Conservation (phyloP, 2,329 filamentous ascomycete species). For the Fusarium denticulatum region DNA sequence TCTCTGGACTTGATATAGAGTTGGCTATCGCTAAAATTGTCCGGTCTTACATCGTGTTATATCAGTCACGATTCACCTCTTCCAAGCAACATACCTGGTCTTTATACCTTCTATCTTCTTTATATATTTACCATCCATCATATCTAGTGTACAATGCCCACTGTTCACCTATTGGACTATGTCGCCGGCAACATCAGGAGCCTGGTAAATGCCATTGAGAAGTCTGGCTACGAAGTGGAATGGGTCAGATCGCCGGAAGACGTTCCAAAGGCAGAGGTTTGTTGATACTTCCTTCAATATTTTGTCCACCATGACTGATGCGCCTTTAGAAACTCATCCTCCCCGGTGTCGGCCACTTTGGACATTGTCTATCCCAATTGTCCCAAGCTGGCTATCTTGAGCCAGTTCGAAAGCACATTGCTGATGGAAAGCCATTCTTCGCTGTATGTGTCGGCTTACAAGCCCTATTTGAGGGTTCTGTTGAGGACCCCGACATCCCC, state of each 20-base stretch:
- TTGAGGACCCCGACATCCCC: slow-evolving; percentile 75
- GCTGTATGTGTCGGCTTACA: slow-evolving; percentile 96
- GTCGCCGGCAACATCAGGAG: slow-evolving; percentile 97
- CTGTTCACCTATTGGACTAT: slow-evolving; percentile 83
- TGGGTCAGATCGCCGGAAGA: slow-evolving; percentile 90
- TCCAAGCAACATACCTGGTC: neutral
- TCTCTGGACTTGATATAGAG: slow-evolving; percentile 14
- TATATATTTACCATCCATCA: slow-evolving; percentile 20
- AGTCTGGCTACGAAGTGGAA: slow-evolving; percentile 90
- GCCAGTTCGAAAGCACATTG: slow-evolving; percentile 83
- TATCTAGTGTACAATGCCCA: slow-evolving; percentile 68
- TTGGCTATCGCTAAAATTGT: slow-evolving; percentile 8
- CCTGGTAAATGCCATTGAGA: slow-evolving; percentile 97
- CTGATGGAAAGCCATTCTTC: slow-evolving; percentile 95
- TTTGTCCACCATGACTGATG: slow-evolving; percentile 15
- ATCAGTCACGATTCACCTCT: neutral
- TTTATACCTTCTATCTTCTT: slow-evolving; percentile 1
- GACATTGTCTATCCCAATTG: slow-evolving; percentile 91
- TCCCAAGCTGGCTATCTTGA: slow-evolving; percentile 83
- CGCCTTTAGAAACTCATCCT: slow-evolving; percentile 83
- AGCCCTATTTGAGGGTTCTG: slow-evolving; percentile 86
- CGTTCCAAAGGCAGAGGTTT: slow-evolving; percentile 84
- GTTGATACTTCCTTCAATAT: slow-evolving; percentile 34
- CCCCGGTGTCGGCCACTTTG: slow-evolving; percentile 96
- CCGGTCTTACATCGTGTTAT: neutral